Evolutionary conservation across 257 asterid genomes (phyloP), one percentile per base, ranked within the genome.

Genomic region (Coffea canephora): DNA sequence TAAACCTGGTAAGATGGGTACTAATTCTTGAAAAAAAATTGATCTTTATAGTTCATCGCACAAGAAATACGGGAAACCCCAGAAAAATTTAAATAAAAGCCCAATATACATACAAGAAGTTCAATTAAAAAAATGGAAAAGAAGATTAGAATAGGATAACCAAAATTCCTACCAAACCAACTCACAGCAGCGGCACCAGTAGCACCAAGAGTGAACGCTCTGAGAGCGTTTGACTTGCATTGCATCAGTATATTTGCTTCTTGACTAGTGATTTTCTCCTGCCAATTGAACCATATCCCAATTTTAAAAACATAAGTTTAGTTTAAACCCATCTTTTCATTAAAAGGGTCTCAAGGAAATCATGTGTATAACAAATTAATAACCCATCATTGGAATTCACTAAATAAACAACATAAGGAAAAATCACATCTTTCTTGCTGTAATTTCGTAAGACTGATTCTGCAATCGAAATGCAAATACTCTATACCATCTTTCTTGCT

Each of bases 111-210:
- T 31, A 74, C 16, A 15, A 36, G 2, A 64, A 74, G 8, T 69
- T 15, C 41, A 74, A 74, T 4, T 34, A 39, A 75, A 62, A 10
- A 45, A n/a, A 46, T 1, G 7, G 41, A 62, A 6, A 61, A 76
- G 75, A 68, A 48, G 48, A 4, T 48, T 78, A 21, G 34, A 55
- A 50, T 50, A 77, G 76, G 55, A 59, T 21, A 23, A 55, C 46
- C 8, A 64, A 71, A 71, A 75, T 15, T 75, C 68, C 23, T 86
- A 94, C 98, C 97, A 74, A 91, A 85, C 93, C 91, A 93, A 76
- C 91, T 49, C 71, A 84, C 79, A 25, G 79, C 2, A 11, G 91
- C 78, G 77, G 86, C 91, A 27, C 84, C 88, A 71, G 71, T 43
- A 12, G 77, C 76, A 72, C 93, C 95, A 80, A 84, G 23, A n/a